Evolutionary conservation across 2,329 filamentous ascomycete genomes (phyloP).

Genomic region (Claviceps purpurea): DNA sequence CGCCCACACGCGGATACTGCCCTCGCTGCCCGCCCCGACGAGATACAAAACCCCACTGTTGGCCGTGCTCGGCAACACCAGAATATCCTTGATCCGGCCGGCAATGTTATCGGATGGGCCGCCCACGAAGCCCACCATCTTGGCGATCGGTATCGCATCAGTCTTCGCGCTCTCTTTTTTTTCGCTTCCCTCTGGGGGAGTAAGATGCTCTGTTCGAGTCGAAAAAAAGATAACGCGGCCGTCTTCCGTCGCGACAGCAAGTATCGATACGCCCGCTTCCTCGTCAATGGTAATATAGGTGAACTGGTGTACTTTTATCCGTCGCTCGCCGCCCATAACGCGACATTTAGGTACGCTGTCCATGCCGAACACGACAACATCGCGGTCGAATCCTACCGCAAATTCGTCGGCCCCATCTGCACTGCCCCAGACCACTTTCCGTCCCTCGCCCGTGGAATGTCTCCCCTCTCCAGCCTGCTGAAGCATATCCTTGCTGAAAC

Average conservation of each 20-base stretch:
- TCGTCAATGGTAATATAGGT: conserved; percentile 50
- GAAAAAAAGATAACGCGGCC: conserved; percentile 76
- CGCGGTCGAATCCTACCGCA: conserved; percentile 77
- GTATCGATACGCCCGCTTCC: conserved; percentile 27
- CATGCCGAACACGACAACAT: conserved; percentile 74
- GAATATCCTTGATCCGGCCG: conserved; percentile 80
- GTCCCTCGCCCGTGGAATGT: conserved; percentile 68
- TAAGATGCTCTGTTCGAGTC: conserved; percentile 40
- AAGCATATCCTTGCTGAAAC: conserved; percentile 63
- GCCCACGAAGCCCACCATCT: conserved; percentile 63
- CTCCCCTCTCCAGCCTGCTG: conserved; percentile 63
- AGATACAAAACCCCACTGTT: conserved; percentile 37
- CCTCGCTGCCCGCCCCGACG: conserved; percentile 72
- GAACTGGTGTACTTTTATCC: conserved; percentile 75
- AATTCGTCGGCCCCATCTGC: conserved; percentile 66
- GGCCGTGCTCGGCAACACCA: conserved; percentile 37
- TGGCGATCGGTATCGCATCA: conserved; percentile 38
- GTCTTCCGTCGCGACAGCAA: conserved; percentile 81
- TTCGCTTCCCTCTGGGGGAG: conserved; percentile 21
- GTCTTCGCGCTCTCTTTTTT: conserved; percentile 9
- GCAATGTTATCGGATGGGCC: conserved; percentile 54
- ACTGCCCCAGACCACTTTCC: conserved; percentile 66
- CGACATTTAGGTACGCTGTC: conserved; percentile 71
- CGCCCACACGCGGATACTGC: conserved; percentile 67
- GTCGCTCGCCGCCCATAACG: conserved; percentile 46